Conservation (phyloP, 495 filamentous ascomycete species). For the Neurospora sp. region DNA sequence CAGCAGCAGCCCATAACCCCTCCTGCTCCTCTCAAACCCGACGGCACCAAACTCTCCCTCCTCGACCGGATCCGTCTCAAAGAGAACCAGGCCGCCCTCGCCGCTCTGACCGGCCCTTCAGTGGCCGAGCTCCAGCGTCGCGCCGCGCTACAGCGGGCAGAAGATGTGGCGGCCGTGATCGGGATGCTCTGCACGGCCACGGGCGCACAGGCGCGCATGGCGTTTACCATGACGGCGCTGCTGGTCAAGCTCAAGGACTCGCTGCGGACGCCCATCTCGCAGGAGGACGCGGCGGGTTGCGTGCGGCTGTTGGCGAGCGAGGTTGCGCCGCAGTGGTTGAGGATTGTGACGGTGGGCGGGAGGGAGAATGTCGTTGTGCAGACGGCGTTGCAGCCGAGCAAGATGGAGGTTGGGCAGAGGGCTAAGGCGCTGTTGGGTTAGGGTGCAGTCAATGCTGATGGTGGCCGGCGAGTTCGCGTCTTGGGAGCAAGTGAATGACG, state of each 20-base stretch:
- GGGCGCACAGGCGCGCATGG: conserved; percentile 31
- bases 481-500: neutral
- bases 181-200: conserved; percentile 40
- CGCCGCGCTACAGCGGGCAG: conserved; percentile 48
- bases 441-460: neutral
- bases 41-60: conserved; percentile 34
- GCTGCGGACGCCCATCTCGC: conserved; percentile 48
- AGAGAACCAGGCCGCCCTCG: conserved; percentile 35
- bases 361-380: conserved; percentile 50
- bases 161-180: conserved; percentile 51
- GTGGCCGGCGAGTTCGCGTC: neutral
- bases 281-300: conserved; percentile 45
- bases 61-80: conserved; percentile 56
- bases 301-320: conserved; percentile 48
- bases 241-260: conserved; percentile 50
- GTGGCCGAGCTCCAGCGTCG: conserved; percentile 42
- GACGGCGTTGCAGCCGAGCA: conserved; percentile 30
- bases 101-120: conserved; percentile 29
- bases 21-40: conserved; percentile 17
- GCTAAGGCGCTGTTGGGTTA: conserved; percentile 29
- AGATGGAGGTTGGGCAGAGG: conserved; percentile 32
- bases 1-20: neutral
- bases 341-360: conserved; percentile 43
- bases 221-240: conserved; percentile 52
- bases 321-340: conserved; percentile 54